Percentiles rank a stretch among this genome's conserved stretches.
Evolutionary conservation across 148 eudicot genomes (phyloP).

Genomic region (Spergularia bocconei): DNA sequence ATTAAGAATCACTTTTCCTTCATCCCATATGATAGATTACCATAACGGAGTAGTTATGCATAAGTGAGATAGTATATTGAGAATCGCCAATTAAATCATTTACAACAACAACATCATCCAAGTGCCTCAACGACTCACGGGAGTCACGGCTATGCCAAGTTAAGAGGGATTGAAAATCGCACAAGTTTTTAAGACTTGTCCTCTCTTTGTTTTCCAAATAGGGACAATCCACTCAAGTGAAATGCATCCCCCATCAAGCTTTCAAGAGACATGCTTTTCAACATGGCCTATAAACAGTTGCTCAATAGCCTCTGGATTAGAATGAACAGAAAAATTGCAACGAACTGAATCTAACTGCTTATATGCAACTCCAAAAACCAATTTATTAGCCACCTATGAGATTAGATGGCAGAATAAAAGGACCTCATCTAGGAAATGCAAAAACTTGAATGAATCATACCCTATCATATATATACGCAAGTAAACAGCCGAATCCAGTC

Average conservation of each 20-base stretch:
- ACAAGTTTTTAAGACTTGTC: too few species aligned
- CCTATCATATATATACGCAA: conserved; percentile 88
- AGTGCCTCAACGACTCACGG: too few species aligned
- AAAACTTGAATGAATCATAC: conserved; percentile 38
- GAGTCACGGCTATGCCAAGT: too few species aligned
- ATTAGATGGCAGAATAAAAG: conserved; percentile 5
- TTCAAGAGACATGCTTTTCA: not conserved
- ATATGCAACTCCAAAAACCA: not conserved
- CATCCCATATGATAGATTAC: not conserved
- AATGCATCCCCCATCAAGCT: not conserved
- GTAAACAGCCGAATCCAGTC: conserved; percentile 92
- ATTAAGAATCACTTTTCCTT: not conserved
- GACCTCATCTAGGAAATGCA: not conserved
- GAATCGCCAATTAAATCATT: not conserved
- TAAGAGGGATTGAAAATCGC: too few species aligned
- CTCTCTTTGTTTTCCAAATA: too few species aligned
- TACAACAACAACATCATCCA: not conserved
- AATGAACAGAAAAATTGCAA: not conserved
- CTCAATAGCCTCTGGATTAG: not conserved
- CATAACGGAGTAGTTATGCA: not conserved
- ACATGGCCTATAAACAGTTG: not conserved
- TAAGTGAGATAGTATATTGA: not conserved
- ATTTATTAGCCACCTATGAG: not conserved
- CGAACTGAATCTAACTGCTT: not conserved
- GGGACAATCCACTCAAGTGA: too few species aligned